Evolutionary conservation across 2,329 filamentous ascomycete species (phyloP).

Genomic region (Xylariaceae sp.): DNA sequence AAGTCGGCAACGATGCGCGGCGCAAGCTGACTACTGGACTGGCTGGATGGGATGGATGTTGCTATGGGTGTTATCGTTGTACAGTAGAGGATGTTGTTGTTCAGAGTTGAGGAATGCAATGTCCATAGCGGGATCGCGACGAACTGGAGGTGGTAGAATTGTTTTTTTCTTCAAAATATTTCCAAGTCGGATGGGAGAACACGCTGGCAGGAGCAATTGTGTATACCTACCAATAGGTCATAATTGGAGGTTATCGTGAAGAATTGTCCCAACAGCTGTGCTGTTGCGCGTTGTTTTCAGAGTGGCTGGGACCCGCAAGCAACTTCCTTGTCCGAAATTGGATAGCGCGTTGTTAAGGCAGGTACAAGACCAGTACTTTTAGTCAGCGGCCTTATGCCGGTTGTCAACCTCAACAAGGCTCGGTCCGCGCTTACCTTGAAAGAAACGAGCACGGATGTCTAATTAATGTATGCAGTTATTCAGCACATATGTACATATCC

Average conservation of each 20-base stretch:
- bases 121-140: constrained; percentile 12
- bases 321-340: not conserved
- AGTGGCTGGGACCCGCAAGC: not conserved
- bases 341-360: not conserved
- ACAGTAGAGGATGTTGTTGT: constrained; percentile 8
- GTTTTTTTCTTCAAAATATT: constrained; percentile 6
- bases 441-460: no score
- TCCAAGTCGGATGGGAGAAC: not conserved
- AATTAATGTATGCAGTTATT: no score
- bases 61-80: constrained; percentile 6
- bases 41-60: not conserved
- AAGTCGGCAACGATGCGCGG: constrained; percentile 14
- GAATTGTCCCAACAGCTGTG: not conserved
- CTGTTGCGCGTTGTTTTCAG: constrained; percentile 9
- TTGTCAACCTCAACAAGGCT: no score
- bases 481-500: no score
- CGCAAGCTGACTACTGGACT: not conserved
- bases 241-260: constrained; percentile 6
- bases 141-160: not conserved
- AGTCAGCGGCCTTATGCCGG: no score
- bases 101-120: constrained; percentile 12
- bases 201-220: not conserved
- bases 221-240: not conserved
- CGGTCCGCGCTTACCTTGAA: no score
- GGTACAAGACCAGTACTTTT: not conserved